These are phyloP conservation scores for Fusarium virguliforme DNA, from an alignment of 2,329 filamentous ascomycete genomes.

Conservation along the genomic window DNA sequence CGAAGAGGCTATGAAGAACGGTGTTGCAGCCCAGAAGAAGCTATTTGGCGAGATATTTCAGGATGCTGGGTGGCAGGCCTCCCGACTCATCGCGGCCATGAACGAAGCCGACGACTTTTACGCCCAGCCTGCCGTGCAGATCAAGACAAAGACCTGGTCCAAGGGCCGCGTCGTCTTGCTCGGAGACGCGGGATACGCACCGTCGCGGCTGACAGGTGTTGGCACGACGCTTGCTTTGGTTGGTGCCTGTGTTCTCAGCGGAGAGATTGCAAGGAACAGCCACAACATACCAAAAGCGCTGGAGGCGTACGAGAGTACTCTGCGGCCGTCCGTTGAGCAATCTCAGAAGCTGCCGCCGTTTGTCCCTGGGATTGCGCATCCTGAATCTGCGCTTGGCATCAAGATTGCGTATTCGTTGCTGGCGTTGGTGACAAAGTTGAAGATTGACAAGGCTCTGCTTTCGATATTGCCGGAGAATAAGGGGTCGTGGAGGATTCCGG, in stretches of 20 bases:
- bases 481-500: conserved; percentile 35
- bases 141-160: conserved; percentile 58
- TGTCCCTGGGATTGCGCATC: conserved; percentile 49
- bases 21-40: conserved; percentile 57
- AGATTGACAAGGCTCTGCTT: conserved; percentile 36
- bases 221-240: conserved; percentile 64
- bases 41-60: conserved; percentile 59
- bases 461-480: conserved; percentile 31
- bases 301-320: conserved; percentile 58
- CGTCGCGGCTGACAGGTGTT: conserved; percentile 64
- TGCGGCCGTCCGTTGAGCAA: conserved; percentile 59
- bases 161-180: conserved; percentile 61
- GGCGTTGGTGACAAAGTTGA: conserved; percentile 27
- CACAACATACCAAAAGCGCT: conserved; percentile 53
- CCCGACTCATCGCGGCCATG: conserved; percentile 58
- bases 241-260: conserved; percentile 67
- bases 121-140: conserved; percentile 59
- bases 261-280: conserved; percentile 56
- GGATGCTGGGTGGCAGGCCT: conserved; percentile 64
- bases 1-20: conserved; percentile 42
- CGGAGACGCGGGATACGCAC: conserved; percentile 67
- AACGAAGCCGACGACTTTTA: conserved; percentile 62
- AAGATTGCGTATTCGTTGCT: conserved; percentile 43
- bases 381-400: conserved; percentile 50
- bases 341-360: conserved; percentile 56